A percentile compares a stretch with the other conserved stretches of the same genome.
phyloP scores from a whole-genome alignment of 2,329 filamentous ascomycete species.

The Diaporthe amygdali region DNA sequence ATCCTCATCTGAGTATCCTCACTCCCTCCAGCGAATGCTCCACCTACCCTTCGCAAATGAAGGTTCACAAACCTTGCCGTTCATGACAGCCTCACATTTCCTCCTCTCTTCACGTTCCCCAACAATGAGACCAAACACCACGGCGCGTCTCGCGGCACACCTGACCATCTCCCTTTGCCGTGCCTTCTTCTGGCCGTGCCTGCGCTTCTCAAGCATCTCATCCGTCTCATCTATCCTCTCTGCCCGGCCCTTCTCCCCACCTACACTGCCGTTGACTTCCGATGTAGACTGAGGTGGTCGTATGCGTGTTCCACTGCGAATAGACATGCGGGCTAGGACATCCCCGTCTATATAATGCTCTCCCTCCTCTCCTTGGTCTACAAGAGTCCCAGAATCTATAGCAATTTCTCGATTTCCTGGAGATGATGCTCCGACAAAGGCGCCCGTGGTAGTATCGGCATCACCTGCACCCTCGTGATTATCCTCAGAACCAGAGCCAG shows the following conservation, averaged over 20 bases:
- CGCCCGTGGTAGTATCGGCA: not conserved
- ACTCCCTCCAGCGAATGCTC: conserved; percentile 61
- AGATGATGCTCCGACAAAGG: not conserved
- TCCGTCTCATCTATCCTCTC: conserved; percentile 58
- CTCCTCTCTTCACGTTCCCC: conserved; percentile 35
- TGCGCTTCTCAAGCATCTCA: conserved; percentile 53
- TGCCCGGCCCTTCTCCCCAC: conserved; percentile 59
- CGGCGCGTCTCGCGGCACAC: conserved; percentile 65
- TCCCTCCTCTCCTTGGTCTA: not conserved
- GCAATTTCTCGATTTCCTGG: not conserved
- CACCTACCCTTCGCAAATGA: conserved; percentile 67
- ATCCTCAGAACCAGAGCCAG: conserved; percentile 41
- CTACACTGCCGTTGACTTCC: conserved; percentile 60
- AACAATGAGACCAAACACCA: conserved; percentile 56
- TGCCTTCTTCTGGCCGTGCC: conserved; percentile 49
- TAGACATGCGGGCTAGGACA: conserved; percentile 37
- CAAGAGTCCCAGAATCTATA: not conserved
- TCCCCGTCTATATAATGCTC: conserved; percentile 23
- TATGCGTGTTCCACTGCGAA: conserved; percentile 42
- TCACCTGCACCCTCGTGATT: conserved; percentile 35
- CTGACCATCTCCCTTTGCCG: conserved; percentile 63
- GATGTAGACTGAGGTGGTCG: conserved; percentile 44
- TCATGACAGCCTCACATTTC: conserved; percentile 65
- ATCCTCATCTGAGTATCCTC: not conserved
- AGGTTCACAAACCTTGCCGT: conserved; percentile 61